phyloP scores from a whole-genome alignment of 2,329 filamentous ascomycete genomes.

The Hortaea werneckii region DNA sequence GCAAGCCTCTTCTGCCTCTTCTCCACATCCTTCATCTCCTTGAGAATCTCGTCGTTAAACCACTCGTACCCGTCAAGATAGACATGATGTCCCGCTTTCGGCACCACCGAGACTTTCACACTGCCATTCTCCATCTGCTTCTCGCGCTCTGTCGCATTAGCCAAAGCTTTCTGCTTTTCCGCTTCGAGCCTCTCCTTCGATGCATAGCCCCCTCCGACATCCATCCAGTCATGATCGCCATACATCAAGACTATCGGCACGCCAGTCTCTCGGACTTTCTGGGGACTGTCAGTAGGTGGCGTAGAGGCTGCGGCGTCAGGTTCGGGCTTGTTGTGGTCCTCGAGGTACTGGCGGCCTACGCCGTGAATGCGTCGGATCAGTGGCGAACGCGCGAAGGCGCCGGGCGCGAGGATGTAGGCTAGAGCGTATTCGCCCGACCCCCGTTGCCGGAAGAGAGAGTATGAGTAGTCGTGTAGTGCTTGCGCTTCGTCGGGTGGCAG shows the following conservation, averaged over 20 bases:
- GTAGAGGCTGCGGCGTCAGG: constrained; percentile 15
- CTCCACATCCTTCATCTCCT: constrained; percentile 57
- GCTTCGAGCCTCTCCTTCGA: constrained; percentile 69
- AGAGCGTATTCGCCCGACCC: constrained; percentile 92
- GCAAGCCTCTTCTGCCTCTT: constrained; percentile 25
- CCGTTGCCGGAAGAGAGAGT: constrained; percentile 83
- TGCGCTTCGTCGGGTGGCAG: constrained; percentile 70
- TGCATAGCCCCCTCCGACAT: constrained; percentile 72
- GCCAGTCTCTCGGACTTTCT: constrained; percentile 47
- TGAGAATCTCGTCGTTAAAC: constrained; percentile 55
- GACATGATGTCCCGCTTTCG: constrained; percentile 60
- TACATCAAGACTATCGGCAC: constrained; percentile 89
- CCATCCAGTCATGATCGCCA: constrained; percentile 98
- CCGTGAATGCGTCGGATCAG: constrained; percentile 78
- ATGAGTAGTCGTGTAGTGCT: constrained; percentile 84
- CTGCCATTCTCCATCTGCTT: constrained; percentile 63
- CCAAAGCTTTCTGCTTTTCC: constrained; percentile 50
- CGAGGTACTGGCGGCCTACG: constrained; percentile 62
- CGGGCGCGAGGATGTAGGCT: constrained; percentile 84
- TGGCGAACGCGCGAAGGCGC: constrained; percentile 80
- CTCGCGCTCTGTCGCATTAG: constrained; percentile 54
- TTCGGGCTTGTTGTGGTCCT: constrained; percentile 17
- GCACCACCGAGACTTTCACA: constrained; percentile 71
- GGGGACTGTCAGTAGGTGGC: constrained; percentile 5
- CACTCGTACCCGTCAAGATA: constrained; percentile 62